A percentile compares a stretch with the other conserved stretches of the same genome.
Conservation (phyloP, 441 rosid genomes). For the Jatropha podagrica region DNA sequence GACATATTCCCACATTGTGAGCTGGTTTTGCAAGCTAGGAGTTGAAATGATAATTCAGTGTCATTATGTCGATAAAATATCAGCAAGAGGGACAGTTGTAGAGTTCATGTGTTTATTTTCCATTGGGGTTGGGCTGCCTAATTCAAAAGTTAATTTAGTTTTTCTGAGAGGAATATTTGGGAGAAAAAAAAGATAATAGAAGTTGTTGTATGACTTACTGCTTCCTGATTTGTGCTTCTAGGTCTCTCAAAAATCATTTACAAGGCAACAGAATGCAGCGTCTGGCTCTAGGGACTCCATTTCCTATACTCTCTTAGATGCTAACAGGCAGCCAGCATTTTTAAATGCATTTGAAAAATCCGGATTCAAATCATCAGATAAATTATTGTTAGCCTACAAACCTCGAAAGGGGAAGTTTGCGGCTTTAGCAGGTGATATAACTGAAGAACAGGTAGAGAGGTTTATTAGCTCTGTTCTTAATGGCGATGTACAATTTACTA, state of each 20-base stretch:
- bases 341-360: conserved; percentile 60
- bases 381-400: conserved; percentile 68
- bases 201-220: background rate
- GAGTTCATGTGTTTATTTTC: background rate
- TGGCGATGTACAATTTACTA: conserved; percentile 64
- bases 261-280: conserved; percentile 52
- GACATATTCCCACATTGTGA: background rate
- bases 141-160: background rate
- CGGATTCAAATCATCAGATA: conserved; percentile 55
- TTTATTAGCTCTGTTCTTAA: conserved; percentile 66
- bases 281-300: conserved; percentile 44
- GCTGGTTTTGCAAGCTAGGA: background rate
- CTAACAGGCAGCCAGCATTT: conserved; percentile 57
- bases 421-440: conserved; percentile 39
- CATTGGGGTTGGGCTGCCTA: background rate
- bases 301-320: conserved; percentile 69
- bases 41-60: background rate
- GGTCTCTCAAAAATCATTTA: conserved; percentile 78
- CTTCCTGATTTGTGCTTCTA: conserved; percentile 29
- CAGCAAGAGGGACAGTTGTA: background rate
- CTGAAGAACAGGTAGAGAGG: conserved; percentile 59
- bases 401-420: conserved; percentile 71
- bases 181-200: background rate
- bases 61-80: background rate
- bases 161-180: background rate